Evolutionary conservation across 2,329 filamentous ascomycete species (phyloP).

Genomic region (Grosmannia huntii): DNA sequence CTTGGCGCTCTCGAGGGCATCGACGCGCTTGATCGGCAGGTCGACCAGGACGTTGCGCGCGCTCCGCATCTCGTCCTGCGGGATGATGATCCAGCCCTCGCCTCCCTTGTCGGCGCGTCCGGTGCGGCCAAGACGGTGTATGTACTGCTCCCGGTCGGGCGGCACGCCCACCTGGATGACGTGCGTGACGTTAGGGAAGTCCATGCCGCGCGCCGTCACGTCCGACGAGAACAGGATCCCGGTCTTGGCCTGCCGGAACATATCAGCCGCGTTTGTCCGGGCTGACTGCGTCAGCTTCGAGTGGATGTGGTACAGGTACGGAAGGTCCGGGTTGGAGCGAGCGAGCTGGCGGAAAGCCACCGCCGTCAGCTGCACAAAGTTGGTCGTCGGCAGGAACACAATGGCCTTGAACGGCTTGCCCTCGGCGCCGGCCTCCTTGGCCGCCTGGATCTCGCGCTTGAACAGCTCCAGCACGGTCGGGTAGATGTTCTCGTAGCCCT

Average conservation of each 20-base stretch:
- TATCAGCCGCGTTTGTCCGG: conserved; percentile 58
- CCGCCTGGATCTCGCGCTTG: conserved; percentile 39
- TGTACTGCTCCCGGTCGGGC: conserved; percentile 41
- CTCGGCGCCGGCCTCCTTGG: conserved; percentile 24
- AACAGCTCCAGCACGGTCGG: conserved; percentile 69
- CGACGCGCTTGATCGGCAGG: conserved; percentile 47
- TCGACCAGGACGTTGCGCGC: conserved; percentile 39
- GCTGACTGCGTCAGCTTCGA: conserved; percentile 58
- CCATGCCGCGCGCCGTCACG: conserved; percentile 71
- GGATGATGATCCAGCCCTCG: conserved; percentile 55
- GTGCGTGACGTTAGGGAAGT: conserved; percentile 44
- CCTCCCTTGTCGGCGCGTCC: conserved; percentile 63
- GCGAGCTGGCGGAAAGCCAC: conserved; percentile 41
- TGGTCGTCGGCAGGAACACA: conserved; percentile 74
- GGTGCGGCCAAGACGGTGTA: conserved; percentile 54
- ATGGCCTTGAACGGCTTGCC: conserved; percentile 81
- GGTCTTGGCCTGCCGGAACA: conserved; percentile 51
- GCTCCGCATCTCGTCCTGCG: conserved; percentile 35
- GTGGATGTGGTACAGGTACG: conserved; percentile 52
- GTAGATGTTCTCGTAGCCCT: conserved; percentile 61
- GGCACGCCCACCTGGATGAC: conserved; percentile 47
- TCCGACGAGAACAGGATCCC: conserved; percentile 67
- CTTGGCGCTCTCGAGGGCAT: conserved; percentile 34
- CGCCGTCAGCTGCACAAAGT: conserved; percentile 53
- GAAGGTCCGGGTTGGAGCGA: conserved; percentile 25